These are phyloP conservation scores for Brassica balearica DNA, from an alignment of 441 rosid species.

Conservation along the genomic window DNA sequence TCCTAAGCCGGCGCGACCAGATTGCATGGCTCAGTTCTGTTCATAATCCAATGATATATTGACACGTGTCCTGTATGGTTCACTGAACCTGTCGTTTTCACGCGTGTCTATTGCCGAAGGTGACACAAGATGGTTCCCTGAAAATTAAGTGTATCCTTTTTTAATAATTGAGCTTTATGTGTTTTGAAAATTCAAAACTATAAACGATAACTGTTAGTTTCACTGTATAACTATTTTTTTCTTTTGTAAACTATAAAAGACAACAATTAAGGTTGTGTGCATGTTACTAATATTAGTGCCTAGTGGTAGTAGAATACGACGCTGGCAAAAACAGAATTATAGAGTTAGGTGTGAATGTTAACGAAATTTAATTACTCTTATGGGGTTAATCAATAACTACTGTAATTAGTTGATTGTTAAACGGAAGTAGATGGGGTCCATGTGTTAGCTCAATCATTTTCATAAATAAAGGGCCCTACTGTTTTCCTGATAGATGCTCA, in stretches of 20 bases:
- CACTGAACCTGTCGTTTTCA: slow-evolving; percentile 43
- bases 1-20: slow-evolving; percentile 35
- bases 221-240: background rate
- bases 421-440: slow-evolving; percentile 41
- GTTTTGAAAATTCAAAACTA: slow-evolving; percentile 17
- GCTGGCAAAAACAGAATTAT: slow-evolving; percentile 21
- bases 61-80: slow-evolving; percentile 48
- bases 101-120: slow-evolving; percentile 41
- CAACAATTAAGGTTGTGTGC: slow-evolving; percentile 10
- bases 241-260: background rate
- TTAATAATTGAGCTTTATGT: background rate
- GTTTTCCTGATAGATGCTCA: slow-evolving; percentile 28
- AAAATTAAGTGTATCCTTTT: background rate
- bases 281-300: slow-evolving; percentile 6
- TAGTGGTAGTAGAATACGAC: slow-evolving; percentile 38
- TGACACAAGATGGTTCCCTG: slow-evolving; percentile 22
- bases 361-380: slow-evolving; percentile 7
- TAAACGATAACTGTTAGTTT: slow-evolving; percentile 3
- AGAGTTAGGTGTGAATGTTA: slow-evolving; percentile 34
- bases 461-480: slow-evolving; percentile 35
- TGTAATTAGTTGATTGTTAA: slow-evolving; percentile 27
- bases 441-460: slow-evolving; percentile 48
- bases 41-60: background rate
- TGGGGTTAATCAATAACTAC: slow-evolving; percentile 23
- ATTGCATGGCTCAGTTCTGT: slow-evolving; percentile 46